Evolutionary conservation across 345 rosid species (phyloP).

Genomic region (Salix exigua): DNA sequence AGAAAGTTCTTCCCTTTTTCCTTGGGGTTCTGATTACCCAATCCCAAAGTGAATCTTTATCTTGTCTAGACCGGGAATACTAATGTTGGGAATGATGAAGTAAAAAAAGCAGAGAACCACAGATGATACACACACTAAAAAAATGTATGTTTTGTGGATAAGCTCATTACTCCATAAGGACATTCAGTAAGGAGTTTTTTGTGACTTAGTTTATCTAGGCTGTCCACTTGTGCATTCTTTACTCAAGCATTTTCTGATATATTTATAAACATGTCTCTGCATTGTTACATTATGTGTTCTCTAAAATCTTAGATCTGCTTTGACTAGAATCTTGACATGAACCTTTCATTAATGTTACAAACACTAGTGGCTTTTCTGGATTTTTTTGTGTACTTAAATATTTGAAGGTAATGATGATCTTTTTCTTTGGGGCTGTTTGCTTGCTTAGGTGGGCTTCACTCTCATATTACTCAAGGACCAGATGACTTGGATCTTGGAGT

Average conservation of each 20-base stretch:
- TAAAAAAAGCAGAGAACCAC: background rate
- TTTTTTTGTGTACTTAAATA: background rate
- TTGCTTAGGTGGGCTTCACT: slow-evolving; percentile 48
- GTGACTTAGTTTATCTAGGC: background rate
- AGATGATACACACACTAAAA: background rate
- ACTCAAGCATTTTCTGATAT: background rate
- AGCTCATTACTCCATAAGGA: background rate
- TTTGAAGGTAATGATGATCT: background rate
- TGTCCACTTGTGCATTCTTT: background rate
- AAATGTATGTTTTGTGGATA: background rate
- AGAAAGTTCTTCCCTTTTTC: background rate
- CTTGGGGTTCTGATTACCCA: background rate
- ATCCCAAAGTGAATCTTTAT: too few relatives aligned
- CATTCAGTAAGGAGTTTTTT: background rate
- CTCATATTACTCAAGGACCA: slow-evolving; percentile 36
- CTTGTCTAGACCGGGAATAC: background rate
- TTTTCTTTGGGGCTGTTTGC: background rate
- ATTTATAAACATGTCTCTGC: background rate
- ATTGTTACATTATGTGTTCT: background rate
- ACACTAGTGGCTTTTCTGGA: background rate
- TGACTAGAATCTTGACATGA: background rate
- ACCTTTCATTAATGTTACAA: background rate
- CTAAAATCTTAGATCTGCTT: background rate
- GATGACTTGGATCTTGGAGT: slow-evolving; percentile 63
- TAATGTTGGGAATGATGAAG: background rate